phyloP scores from a whole-genome alignment of 306 rosid genomes.

The Malus sieversii region DNA sequence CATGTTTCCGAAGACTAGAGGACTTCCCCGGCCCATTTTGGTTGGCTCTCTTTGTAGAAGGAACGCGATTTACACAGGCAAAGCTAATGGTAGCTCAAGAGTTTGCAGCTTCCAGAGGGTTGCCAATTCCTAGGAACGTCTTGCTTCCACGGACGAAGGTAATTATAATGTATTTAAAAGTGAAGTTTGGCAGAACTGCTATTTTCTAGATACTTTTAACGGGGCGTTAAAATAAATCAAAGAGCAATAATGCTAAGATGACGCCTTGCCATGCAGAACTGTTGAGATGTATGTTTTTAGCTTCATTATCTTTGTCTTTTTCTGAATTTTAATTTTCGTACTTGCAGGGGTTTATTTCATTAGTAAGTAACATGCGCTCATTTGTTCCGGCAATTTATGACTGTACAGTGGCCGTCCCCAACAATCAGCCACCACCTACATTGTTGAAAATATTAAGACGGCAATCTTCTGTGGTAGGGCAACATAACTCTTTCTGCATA shows the following conservation, averaged over 20 bases:
- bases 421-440: slow-evolving; percentile 55
- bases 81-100: slow-evolving; percentile 69
- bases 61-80: slow-evolving; percentile 75
- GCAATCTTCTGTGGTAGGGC: slow-evolving; percentile 54
- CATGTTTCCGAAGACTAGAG: slow-evolving; percentile 47
- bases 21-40: slow-evolving; percentile 68
- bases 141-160: slow-evolving; percentile 93
- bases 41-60: slow-evolving; percentile 90
- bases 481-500: not conserved
- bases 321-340: not conserved
- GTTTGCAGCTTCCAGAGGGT: slow-evolving; percentile 73
- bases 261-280: not conserved
- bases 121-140: slow-evolving; percentile 72
- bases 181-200: no score
- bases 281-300: not conserved
- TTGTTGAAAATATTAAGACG: slow-evolving; percentile 56
- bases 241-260: not conserved
- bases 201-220: no score
- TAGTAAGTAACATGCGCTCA: slow-evolving; percentile 42
- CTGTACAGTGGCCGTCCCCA: slow-evolving; percentile 64
- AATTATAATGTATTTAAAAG: not conserved
- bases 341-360: slow-evolving; percentile 76
- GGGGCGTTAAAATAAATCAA: no score
- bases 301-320: not conserved
- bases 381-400: slow-evolving; percentile 75